phyloP scores from a whole-genome alignment of 139 green algal genomes.

The Ettlia oleoabundans region DNA sequence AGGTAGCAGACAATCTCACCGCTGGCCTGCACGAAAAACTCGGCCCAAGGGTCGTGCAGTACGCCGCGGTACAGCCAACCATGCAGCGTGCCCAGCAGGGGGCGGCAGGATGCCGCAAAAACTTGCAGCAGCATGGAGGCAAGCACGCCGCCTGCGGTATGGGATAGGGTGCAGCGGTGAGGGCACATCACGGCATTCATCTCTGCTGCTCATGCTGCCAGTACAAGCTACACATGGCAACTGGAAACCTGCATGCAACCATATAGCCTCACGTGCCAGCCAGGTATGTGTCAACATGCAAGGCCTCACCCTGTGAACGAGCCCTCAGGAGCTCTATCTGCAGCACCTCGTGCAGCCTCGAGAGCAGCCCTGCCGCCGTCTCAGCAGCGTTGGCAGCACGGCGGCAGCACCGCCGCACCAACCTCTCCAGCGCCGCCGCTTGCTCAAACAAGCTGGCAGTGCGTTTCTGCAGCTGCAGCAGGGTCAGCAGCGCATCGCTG shows the following conservation, averaged over 20 bases:
- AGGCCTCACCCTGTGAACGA: conserved; percentile 30
- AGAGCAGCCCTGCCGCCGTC: conserved; percentile 38
- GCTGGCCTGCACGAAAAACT: conserved; percentile 37
- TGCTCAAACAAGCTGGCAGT: conserved; percentile 24
- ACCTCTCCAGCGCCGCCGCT: neutral
- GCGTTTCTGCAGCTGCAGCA: conserved; percentile 29
- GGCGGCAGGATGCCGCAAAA: conserved; percentile 32
- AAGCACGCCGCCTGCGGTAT: conserved; percentile 24
- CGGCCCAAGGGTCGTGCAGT: conserved; percentile 6
- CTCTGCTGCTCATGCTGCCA: too few relatives aligned
- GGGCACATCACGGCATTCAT: too few relatives aligned
- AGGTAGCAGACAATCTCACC: too few relatives aligned
- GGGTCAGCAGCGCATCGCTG: neutral
- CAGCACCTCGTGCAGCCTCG: conserved; percentile 30
- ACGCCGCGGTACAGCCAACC: conserved; percentile 49
- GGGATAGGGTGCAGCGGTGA: too few relatives aligned
- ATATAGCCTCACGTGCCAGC: too few relatives aligned
- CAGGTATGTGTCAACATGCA: too few relatives aligned
- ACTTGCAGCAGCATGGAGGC: conserved; percentile 32
- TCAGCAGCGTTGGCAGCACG: conserved; percentile 27
- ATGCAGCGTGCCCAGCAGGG: conserved; percentile 40
- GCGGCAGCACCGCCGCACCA: conserved; percentile 18
- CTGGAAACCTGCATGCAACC: too few relatives aligned
- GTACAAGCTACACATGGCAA: too few relatives aligned
- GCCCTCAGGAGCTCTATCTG: conserved; percentile 29